A percentile compares a stretch with the other conserved stretches of the same genome.
Evolutionary conservation across 208 protist genomes (phyloP).

Genomic region (Entamoeba invadens): DNA sequence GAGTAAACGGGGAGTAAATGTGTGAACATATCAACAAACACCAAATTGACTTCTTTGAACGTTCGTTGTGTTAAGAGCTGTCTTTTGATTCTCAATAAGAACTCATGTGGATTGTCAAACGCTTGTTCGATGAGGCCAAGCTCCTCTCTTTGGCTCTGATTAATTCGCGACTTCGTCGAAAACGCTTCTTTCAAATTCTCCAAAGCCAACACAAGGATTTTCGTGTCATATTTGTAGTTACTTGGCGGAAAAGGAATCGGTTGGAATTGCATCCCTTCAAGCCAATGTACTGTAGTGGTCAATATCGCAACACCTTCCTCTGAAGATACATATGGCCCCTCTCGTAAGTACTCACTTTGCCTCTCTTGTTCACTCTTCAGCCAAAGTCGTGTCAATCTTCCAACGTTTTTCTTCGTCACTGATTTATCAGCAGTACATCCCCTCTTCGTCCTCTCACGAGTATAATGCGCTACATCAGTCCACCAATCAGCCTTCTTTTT

Average conservation of each 20-base stretch:
- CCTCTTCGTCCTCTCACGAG: constrained; percentile 87
- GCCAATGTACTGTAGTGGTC: constrained; percentile 95
- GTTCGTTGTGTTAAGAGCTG: constrained; percentile 85
- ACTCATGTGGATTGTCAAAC: constrained; percentile 98
- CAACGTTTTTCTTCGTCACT: constrained; percentile 99
- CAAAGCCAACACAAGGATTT: constrained; percentile 92
- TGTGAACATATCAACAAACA: constrained; percentile 99
- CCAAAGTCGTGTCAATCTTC: constrained; percentile 91
- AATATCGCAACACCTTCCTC: constrained; percentile 96
- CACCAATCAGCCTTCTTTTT: constrained; percentile 99
- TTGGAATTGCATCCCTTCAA: constrained; percentile 86
- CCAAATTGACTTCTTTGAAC: constrained; percentile 94
- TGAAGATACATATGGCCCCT: constrained; percentile 82
- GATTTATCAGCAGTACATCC: constrained; percentile 98
- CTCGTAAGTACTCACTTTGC: constrained; percentile 86
- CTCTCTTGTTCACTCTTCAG: constrained; percentile 96
- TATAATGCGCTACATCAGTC: constrained; percentile 93
- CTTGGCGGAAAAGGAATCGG: constrained; percentile 98
- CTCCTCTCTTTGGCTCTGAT: constrained; percentile 93
- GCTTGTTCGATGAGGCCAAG: constrained; percentile 96
- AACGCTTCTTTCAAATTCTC: constrained; percentile 96
- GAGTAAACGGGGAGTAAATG: constrained; percentile 96
- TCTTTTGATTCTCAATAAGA: constrained; percentile 90
- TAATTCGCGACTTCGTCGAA: constrained; percentile 87
- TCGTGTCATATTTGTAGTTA: constrained; percentile 97